Evolutionary conservation across 2,329 filamentous ascomycete genomes (phyloP), one percentile per base, ranked within the genome.

Genomic region (Hortaea werneckii): DNA sequence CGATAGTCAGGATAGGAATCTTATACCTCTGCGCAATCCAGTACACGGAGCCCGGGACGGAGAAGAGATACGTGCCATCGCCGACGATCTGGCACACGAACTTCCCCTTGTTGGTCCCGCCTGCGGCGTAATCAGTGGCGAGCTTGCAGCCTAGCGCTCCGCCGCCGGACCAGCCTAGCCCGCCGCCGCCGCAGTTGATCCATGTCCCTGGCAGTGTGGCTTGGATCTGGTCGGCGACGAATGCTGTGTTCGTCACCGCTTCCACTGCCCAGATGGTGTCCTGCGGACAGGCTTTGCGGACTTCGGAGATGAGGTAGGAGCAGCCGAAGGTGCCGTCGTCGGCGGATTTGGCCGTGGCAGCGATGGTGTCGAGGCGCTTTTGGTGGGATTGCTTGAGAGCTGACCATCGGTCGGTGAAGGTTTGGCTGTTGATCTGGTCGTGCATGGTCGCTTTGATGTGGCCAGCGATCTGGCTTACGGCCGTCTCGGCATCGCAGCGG

Each of bases 131-230:
- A 42, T 82, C 75, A 0, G 73, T 72, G 0, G 83, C 86, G 6
- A 90, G 74, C 61, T 89, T 88, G 58, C 89, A 81, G 2, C 85
- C 86, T 3, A 90, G 64, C 0, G 83, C 82, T 11, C 59, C 85
- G 10, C 86, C 85, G 10, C 85, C 85, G 8, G 80, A 85, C 85
- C 85, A 90, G 1, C 85, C 85, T 0, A 90, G 77, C 2, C 86
- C 86, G 10, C 84, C 85, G 1, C 83, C 85, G 1, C 85, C 85
- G 59, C 85, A 89, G 62, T 88, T 89, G 57, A 90, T 79, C 82
- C 82, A 88, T 0, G 78, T 80, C 0, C 84, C 83, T 0, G 85
- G 85, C 0, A 79, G 58, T 0, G 74, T 80, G 2, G 79, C 75
- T 55, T 80, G 79, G 6, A 92, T 67, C 52, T 88, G 84, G 53